phyloP scores from a whole-genome alignment of 345 rosid genomes.

The Gossypium australe region DNA sequence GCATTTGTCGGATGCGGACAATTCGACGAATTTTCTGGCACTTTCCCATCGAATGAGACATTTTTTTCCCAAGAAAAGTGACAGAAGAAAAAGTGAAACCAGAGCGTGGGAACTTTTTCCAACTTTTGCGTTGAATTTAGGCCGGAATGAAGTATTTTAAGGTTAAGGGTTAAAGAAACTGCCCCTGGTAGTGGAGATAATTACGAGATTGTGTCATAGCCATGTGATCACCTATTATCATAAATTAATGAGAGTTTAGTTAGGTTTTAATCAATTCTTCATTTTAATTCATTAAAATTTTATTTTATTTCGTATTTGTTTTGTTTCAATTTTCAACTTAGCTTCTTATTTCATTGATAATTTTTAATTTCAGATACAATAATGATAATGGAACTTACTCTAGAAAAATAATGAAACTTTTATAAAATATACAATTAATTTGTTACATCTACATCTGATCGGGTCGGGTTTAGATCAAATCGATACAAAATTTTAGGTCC shows the following conservation, averaged over 20 bases:
- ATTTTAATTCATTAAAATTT: too few relatives aligned
- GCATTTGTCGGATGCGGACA: conserved; percentile 74
- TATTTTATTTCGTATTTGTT: too few relatives aligned
- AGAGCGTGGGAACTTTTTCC: not conserved
- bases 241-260: not conserved
- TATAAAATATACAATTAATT: too few relatives aligned
- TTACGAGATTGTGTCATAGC: conserved; percentile 19
- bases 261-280: not conserved
- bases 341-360: too few relatives aligned
- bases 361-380: too few relatives aligned
- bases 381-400: too few relatives aligned
- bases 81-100: conserved; percentile 5
- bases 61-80: conserved; percentile 8
- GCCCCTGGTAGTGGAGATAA: conserved; percentile 2
- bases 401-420: too few relatives aligned
- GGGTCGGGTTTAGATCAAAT: too few relatives aligned
- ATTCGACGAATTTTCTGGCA: conserved; percentile 61
- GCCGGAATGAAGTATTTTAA: not conserved
- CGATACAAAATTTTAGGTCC: too few relatives aligned
- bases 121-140: not conserved
- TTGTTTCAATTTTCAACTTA: too few relatives aligned
- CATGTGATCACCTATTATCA: conserved; percentile 6
- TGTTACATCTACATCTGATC: too few relatives aligned
- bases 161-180: not conserved
- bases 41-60: conserved; percentile 29